A percentile compares a stretch with the other conserved stretches of the same genome.
Conservation (phyloP, 495 filamentous ascomycete species). For the Talaromyces proteolyticus region DNA sequence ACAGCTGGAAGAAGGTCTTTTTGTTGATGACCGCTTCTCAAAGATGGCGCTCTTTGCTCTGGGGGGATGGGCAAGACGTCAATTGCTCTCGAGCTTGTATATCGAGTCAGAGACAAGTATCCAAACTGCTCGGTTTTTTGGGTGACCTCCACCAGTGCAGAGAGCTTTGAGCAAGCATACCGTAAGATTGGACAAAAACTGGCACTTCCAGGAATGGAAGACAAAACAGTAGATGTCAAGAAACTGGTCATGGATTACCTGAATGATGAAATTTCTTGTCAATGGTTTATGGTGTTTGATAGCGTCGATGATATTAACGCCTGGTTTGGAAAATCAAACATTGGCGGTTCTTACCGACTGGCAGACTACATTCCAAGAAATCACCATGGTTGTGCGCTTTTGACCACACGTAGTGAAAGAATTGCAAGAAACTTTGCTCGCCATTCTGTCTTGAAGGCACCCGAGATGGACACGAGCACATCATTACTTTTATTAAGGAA, state of each 20-base stretch:
- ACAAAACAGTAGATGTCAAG: slow-evolving; percentile 10
- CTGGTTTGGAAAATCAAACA: too few species aligned
- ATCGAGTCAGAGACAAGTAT: neutral
- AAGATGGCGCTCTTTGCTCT: too few species aligned
- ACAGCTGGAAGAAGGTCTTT: neutral
- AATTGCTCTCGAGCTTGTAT: neutral
- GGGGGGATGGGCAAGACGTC: slow-evolving; percentile 38
- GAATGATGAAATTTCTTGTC: slow-evolving; percentile 8
- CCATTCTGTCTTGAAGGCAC: too few species aligned
- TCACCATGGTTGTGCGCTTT: neutral
- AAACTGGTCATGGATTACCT: slow-evolving; percentile 16
- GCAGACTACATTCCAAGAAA: neutral
- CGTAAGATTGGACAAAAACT: slow-evolving; percentile 26
- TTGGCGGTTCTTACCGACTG: neutral
- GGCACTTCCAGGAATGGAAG: slow-evolving; percentile 3
- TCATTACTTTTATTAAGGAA: too few species aligned
- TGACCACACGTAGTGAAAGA: too few species aligned
- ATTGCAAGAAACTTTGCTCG: too few species aligned
- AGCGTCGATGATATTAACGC: neutral
- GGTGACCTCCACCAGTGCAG: slow-evolving; percentile 32
- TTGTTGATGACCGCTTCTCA: slow-evolving; percentile 20
- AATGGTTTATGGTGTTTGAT: slow-evolving; percentile 1
- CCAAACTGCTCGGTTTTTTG: slow-evolving; percentile 39
- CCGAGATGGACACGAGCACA: too few species aligned
- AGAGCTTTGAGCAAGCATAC: slow-evolving; percentile 41